phyloP scores from a whole-genome alignment of 2,329 filamentous ascomycete genomes.

The Lecanicillium sp. region DNA sequence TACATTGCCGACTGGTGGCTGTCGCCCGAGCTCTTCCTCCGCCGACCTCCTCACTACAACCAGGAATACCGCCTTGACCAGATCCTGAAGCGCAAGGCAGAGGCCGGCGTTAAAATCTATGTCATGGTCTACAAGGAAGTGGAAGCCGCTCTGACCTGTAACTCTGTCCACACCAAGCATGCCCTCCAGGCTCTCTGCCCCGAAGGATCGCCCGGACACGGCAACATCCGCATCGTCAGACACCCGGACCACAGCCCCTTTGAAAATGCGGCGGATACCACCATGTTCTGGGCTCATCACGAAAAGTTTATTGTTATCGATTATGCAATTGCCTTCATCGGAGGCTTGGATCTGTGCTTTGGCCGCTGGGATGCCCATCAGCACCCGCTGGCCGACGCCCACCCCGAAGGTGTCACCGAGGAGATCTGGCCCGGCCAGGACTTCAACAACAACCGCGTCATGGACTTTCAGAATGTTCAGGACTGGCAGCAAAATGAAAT shows the following conservation, averaged over 20 bases:
- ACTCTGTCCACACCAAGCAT: conserved; percentile 88
- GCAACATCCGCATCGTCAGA: conserved; percentile 82
- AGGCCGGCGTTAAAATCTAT: conserved; percentile 90
- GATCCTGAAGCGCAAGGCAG: conserved; percentile 78
- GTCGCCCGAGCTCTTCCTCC: conserved; percentile 78
- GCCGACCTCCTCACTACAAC: conserved; percentile 72
- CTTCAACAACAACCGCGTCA: conserved; percentile 94
- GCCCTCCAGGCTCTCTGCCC: conserved; percentile 73
- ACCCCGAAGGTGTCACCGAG: conserved; percentile 71
- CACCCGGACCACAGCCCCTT: conserved; percentile 95
- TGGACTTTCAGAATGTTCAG: conserved; percentile 87
- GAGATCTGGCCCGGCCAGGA: conserved; percentile 95
- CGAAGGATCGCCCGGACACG: conserved; percentile 70
- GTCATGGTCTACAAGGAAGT: conserved; percentile 89
- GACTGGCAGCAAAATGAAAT: conserved; percentile 93
- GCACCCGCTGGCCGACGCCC: conserved; percentile 78
- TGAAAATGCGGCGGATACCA: conserved; percentile 92
- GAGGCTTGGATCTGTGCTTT: conserved; percentile 90
- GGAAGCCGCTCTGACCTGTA: conserved; percentile 76
- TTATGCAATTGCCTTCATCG: conserved; percentile 84
- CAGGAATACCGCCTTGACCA: conserved; percentile 85
- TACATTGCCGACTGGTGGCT: conserved; percentile 98
- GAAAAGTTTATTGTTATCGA: conserved; percentile 97
- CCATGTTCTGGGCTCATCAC: conserved; percentile 96
- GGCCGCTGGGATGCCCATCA: conserved; percentile 87